Conservation (phyloP, 495 filamentous ascomycete species). For the Tetracladium marchalianum region DNA sequence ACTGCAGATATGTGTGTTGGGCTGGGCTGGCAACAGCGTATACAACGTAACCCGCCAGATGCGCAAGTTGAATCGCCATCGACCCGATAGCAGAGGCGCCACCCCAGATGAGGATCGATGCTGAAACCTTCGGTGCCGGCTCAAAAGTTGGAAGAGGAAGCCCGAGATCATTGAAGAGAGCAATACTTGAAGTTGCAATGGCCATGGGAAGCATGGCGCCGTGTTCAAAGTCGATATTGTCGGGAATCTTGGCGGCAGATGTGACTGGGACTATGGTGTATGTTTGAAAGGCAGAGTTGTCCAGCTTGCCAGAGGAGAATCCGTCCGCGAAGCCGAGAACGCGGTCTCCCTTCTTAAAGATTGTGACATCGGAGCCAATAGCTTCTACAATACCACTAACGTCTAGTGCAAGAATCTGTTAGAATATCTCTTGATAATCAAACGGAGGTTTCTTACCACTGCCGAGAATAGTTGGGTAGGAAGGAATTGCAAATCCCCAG, state of each 20-base stretch:
- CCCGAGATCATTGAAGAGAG: conserved; percentile 36
- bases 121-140: conserved; percentile 8
- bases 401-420: conserved; percentile 12
- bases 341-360: conserved; percentile 35
- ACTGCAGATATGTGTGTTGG: conserved; percentile 43
- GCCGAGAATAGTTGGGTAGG: conserved; percentile 42
- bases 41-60: conserved; percentile 32
- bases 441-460: conserved; percentile 17
- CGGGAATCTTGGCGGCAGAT: conserved; percentile 35
- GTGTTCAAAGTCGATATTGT: conserved; percentile 31
- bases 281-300: conserved; percentile 30
- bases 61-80: conserved; percentile 17
- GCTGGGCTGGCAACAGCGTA: conserved; percentile 40
- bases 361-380: conserved; percentile 29
- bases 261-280: conserved; percentile 32
- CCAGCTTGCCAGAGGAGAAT: not conserved
- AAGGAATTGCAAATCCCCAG: conserved; percentile 7
- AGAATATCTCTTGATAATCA: too few relatives aligned
- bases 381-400: conserved; percentile 33
- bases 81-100: conserved; percentile 14
- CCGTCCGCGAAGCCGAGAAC: conserved; percentile 23
- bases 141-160: conserved; percentile 19
- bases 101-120: conserved; percentile 16
- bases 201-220: conserved; percentile 45
- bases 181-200: conserved; percentile 42